Base-by-base conservation (phyloP, 1,284 basidiomycete species). In the Cutaneotrichosporon spelunceum region DNA sequence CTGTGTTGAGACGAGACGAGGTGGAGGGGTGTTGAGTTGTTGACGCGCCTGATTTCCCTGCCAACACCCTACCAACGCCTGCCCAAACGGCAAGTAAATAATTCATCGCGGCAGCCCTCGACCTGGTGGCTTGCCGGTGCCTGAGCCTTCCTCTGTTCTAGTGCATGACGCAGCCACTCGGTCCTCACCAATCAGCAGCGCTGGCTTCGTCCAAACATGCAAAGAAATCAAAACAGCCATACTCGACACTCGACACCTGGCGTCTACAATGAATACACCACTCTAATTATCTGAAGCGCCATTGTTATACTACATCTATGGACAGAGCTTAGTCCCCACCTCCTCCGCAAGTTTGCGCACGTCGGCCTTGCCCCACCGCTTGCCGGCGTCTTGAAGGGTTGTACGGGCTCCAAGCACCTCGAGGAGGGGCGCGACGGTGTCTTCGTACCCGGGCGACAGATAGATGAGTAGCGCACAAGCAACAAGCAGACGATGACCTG, bases 401-500 rank as follows among this genome's bases (percentile, higher is more conserved):
- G 80, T 77, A 54, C 79, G 82, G 13, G 85, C 85, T 53, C 87
- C 84, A 33, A 95, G 78, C 5, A 90, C 87, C 63, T 91, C 86
- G 27, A 93, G 76, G 65, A 93, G 72, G 1, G 84, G 81, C 27
- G 86, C 84, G 64, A 87, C 84, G 34, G 81, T 83, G 1, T 86
- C 86, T 14, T 86, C 61, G 64, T 72, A 80, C 26, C 65, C 73
- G 1, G 81, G 81, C 0, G 80, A 89, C 23, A 91, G 77, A 45
- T 89, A 84, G 56, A 93, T 67, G 50, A 90, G 74, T 70, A 90
- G 84, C 1, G 85, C 89, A 30, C 93, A 77, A 10, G 88, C 86
- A 1, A 89, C 90, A 0, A 85, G 83, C 49, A 94, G 78, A 14
- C 91, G 87, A 75, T 93, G 88, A 2, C 91, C 90, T 89, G 70